A percentile compares a stretch with the other conserved stretches of the same genome.
These are phyloP conservation scores for Malus fusca DNA, from an alignment of 306 rosid genomes.

Conservation along the genomic window DNA sequence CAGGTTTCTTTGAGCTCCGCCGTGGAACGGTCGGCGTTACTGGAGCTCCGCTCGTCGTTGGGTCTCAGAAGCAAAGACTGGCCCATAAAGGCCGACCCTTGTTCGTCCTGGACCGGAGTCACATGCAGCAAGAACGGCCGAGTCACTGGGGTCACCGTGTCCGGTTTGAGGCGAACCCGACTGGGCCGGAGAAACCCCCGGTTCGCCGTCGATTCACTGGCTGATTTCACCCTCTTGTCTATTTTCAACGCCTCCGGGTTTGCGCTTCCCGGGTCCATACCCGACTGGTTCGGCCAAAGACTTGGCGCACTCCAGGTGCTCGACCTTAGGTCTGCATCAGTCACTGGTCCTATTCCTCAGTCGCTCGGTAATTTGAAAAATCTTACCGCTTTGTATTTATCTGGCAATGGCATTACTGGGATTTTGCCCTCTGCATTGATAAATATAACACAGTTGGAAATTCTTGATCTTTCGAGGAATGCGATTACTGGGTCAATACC, in stretches of 20 bases:
- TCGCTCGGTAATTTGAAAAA: constrained; percentile 49
- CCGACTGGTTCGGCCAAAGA: constrained; percentile 68
- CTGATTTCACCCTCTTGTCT: constrained; percentile 45
- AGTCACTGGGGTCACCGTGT: constrained; percentile 43
- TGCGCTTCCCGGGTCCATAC: constrained; percentile 68
- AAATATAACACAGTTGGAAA: constrained; percentile 27
- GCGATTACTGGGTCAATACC: constrained; percentile 62
- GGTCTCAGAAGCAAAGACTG: constrained; percentile 66
- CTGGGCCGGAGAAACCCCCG: constrained; percentile 26
- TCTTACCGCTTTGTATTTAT: constrained; percentile 39
- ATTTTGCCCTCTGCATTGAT: constrained; percentile 51
- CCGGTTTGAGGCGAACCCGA: constrained; percentile 57
- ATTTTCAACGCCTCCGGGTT: constrained; percentile 84
- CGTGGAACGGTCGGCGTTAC: constrained; percentile 51
- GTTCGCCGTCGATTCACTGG: constrained; percentile 59
- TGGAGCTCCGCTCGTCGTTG: constrained; percentile 66
- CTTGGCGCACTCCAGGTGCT: constrained; percentile 47
- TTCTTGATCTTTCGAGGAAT: constrained; percentile 67
- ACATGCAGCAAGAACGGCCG: constrained; percentile 46
- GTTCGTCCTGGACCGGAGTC: constrained; percentile 63
- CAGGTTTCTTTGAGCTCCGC: constrained; percentile 28
- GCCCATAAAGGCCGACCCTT: constrained; percentile 67
- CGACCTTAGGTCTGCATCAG: constrained; percentile 64
- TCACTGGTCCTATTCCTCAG: constrained; percentile 52
- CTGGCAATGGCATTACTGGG: constrained; percentile 65